phyloP scores from a whole-genome alignment of 2,329 filamentous ascomycete genomes.

The Aschersonia sp. region DNA sequence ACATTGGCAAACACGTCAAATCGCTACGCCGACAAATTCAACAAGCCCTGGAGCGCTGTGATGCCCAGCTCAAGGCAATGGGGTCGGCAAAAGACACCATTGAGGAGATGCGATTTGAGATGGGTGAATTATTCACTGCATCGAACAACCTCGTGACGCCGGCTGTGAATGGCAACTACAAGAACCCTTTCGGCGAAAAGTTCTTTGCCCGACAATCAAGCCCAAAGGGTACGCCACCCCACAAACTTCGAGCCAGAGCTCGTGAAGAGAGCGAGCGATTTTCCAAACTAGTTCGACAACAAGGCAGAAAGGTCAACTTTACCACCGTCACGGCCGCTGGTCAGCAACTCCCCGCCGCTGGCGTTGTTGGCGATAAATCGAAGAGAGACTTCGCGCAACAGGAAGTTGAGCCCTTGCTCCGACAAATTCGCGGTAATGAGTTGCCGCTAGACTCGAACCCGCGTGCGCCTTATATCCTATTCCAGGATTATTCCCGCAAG shows the following conservation, averaged over 20 bases:
- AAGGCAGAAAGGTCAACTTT: conserved; percentile 34
- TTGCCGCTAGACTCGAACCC: conserved; percentile 38
- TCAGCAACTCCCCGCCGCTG: conserved; percentile 13
- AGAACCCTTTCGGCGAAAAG: conserved; percentile 35
- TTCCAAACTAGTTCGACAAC: conserved; percentile 29
- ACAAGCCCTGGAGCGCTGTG: conserved; percentile 31
- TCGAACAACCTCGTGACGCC: conserved; percentile 39
- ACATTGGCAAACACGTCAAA: conserved; percentile 37
- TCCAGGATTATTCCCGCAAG: conserved; percentile 36
- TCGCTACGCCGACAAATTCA: conserved; percentile 35
- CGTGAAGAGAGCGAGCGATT: conserved; percentile 37
- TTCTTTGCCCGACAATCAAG: conserved; percentile 35
- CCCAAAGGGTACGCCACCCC: conserved; percentile 33
- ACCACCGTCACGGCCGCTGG: conserved; percentile 7
- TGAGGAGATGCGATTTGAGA: conserved; percentile 37
- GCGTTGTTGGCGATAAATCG: conserved; percentile 18
- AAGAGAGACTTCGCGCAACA: conserved; percentile 32
- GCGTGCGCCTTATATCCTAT: conserved; percentile 36
- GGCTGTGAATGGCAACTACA: conserved; percentile 39
- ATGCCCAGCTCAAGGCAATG: conserved; percentile 32
- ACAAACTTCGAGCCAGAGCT: conserved; percentile 34
- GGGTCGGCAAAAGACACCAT: conserved; percentile 35
- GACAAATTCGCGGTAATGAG: conserved; percentile 36
- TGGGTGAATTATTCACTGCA: conserved; percentile 35
- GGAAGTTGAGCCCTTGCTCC: conserved; percentile 33